These are phyloP conservation scores for Primulina huaijiensis DNA, from an alignment of 257 asterid genomes.

Conservation along the genomic window DNA sequence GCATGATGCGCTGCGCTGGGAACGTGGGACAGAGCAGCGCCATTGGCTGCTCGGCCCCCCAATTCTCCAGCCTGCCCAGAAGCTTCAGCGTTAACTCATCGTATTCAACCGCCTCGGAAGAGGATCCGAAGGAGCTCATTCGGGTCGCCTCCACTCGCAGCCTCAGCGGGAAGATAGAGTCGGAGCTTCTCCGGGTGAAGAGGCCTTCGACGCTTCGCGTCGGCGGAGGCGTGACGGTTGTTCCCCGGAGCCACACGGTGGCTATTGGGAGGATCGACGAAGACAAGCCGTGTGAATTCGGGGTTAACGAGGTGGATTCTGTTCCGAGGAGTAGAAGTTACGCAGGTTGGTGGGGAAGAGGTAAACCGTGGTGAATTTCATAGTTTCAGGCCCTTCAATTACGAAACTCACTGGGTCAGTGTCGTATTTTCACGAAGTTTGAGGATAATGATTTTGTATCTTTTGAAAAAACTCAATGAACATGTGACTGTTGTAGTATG, in stretches of 20 bases:
- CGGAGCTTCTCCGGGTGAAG: slow-evolving; percentile 26
- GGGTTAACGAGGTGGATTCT: background rate
- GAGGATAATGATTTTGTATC: too few relatives aligned
- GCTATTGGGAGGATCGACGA: slow-evolving; percentile 90
- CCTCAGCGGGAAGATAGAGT: slow-evolving; percentile 21
- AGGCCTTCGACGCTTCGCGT: slow-evolving; percentile 27
- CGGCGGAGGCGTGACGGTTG: slow-evolving; percentile 29
- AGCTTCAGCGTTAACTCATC: slow-evolving; percentile 55
- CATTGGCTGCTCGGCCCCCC: slow-evolving; percentile 25
- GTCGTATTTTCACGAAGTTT: too few relatives aligned
- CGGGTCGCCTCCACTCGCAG: slow-evolving; percentile 56
- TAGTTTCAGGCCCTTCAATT: background rate
- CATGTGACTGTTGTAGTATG: too few relatives aligned
- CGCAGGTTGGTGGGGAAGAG: background rate
- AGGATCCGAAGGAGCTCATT: slow-evolving; percentile 52
- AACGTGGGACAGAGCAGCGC: slow-evolving; percentile 27
- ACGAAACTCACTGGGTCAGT: too few relatives aligned
- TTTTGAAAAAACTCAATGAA: too few relatives aligned
- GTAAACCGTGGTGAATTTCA: background rate
- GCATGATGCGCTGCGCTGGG: slow-evolving; percentile 39
- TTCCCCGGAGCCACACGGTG: slow-evolving; percentile 67
- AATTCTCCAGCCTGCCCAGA: slow-evolving; percentile 32
- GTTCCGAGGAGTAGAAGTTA: background rate
- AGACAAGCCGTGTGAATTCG: slow-evolving; percentile 40
- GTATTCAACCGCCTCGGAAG: slow-evolving; percentile 26